phyloP scores from a whole-genome alignment of 768 basidiomycete species.

The Amanita molliuscula region DNA sequence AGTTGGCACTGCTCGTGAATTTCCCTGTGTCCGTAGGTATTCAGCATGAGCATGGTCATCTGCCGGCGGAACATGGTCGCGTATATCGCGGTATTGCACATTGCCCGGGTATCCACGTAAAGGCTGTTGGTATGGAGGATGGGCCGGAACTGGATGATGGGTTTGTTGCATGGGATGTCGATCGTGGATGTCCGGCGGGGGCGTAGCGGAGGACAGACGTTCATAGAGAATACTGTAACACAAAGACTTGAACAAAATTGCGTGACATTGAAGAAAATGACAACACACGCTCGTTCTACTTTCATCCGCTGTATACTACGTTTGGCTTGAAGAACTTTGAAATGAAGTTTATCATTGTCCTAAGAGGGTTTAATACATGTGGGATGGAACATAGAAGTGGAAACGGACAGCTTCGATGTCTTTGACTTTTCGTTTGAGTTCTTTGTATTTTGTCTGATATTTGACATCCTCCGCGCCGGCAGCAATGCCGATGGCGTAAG shows the following conservation, averaged over 20 bases:
- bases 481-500: conserved; percentile 50
- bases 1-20: conserved; percentile 32
- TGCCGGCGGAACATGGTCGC: conserved; percentile 30
- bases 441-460: conserved; percentile 83
- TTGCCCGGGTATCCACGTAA: conserved; percentile 23
- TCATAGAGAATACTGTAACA: conserved; percentile 59
- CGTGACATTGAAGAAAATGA: conserved; percentile 12
- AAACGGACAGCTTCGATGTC: conserved; percentile 71
- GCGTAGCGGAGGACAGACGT: conserved; percentile 52
- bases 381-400: conserved; percentile 6
- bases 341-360: conserved; percentile 86
- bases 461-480: conserved; percentile 79
- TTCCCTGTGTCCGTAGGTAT: conserved; percentile 38
- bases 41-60: conserved; percentile 41
- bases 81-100: conserved; percentile 25
- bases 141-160: conserved; percentile 21
- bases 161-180: conserved; percentile 23
- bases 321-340: conserved; percentile 72
- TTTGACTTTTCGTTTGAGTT: conserved; percentile 79
- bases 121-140: conserved; percentile 24
- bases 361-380: conserved; percentile 16
- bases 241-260: conserved; percentile 1
- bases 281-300: conserved; percentile 76
- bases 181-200: conserved; percentile 40
- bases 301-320: conserved; percentile 81